phyloP scores from a whole-genome alignment of 129 eudicot species.

The Artemisia tridentata region DNA sequence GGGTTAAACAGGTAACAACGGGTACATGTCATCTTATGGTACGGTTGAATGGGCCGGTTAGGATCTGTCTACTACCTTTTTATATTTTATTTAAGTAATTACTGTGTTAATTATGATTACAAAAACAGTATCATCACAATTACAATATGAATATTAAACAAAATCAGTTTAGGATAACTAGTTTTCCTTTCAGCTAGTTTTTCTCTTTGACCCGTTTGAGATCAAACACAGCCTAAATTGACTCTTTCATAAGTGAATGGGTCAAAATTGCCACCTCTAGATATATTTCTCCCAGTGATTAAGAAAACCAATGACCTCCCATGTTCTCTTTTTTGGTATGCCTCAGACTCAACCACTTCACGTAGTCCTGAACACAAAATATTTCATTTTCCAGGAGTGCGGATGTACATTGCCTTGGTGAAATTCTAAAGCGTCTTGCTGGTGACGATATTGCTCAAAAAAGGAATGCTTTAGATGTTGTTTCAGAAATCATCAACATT shows the following conservation, averaged over 20 bases:
- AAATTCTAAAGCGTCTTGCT: constrained; percentile 61
- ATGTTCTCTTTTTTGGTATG: neutral
- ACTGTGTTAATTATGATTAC: neutral
- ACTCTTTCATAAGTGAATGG: neutral
- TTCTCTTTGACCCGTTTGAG: constrained; percentile 3
- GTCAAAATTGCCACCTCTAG: neutral
- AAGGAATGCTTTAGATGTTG: constrained; percentile 74
- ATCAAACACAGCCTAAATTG: neutral
- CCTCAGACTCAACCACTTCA: neutral
- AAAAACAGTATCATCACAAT: neutral
- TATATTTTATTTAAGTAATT: neutral
- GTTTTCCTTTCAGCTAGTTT: too few species aligned
- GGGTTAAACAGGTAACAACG: too few species aligned
- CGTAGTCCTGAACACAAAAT: constrained; percentile 16
- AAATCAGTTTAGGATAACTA: too few species aligned
- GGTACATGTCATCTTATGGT: too few species aligned
- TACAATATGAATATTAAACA: too few species aligned
- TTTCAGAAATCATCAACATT: constrained; percentile 53
- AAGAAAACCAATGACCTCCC: neutral
- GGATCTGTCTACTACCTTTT: neutral
- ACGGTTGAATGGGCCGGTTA: neutral
- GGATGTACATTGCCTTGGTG: constrained; percentile 55
- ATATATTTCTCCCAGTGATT: too few species aligned
- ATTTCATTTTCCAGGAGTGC: constrained; percentile 55
- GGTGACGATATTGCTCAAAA: constrained; percentile 48